Evolutionary conservation across 768 basidiomycete species (phyloP).

Genomic region (Tylopilus felleus): DNA sequence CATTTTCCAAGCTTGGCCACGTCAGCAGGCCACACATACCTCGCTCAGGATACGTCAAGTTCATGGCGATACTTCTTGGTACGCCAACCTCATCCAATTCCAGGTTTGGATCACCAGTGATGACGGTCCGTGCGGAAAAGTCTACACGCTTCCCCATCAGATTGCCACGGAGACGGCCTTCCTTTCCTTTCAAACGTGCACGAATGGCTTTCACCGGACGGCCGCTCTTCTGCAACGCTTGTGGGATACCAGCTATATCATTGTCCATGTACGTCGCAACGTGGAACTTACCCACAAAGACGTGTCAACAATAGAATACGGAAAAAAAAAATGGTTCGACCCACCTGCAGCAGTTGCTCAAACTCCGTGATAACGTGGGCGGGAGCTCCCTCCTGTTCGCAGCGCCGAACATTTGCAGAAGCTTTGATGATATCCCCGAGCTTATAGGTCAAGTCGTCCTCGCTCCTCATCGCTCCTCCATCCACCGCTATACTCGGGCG

Average conservation of each 20-base stretch:
- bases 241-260: constrained; percentile 96
- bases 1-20: neutral
- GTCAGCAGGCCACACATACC: constrained; percentile 44
- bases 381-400: constrained; percentile 95
- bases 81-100: constrained; percentile 97
- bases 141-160: constrained; percentile 99
- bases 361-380: constrained; percentile 95
- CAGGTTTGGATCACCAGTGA: constrained; percentile 97
- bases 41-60: constrained; percentile 94
- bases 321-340: constrained; percentile 14
- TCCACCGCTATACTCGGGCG: constrained; percentile 97
- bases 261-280: constrained; percentile 99
- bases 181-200: constrained; percentile 96
- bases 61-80: constrained; percentile 94
- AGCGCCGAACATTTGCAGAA: constrained; percentile 84
- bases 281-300: constrained; percentile 64
- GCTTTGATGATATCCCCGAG: constrained; percentile 96
- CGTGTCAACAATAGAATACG: neutral
- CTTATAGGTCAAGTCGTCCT: constrained; percentile 98
- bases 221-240: constrained; percentile 95
- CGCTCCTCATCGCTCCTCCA: constrained; percentile 93
- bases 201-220: constrained; percentile 98
- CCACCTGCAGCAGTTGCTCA: constrained; percentile 90
- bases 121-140: constrained; percentile 98
- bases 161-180: constrained; percentile 96